Base-by-base conservation (phyloP, 345 rosid species). In the Moricandia arvensis region DNA sequence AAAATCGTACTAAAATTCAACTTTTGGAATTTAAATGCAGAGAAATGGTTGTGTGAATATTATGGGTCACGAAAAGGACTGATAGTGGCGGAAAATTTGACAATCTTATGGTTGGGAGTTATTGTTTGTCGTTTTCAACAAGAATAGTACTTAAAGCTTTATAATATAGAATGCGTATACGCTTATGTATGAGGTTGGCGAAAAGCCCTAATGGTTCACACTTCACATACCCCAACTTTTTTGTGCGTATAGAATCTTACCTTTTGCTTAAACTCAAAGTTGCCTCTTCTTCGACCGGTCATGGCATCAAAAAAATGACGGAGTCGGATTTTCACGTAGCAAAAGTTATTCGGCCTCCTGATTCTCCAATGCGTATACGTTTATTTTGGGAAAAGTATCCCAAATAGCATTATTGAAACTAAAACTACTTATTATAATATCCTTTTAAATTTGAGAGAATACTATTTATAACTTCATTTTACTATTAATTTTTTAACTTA, bases 241-340 rank as follows among this genome's bases (percentile, higher is more conserved):
- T 17, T 55, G 8, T 16, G 63, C 68, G 34, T 69, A 69, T 62
- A 63, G 80, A 76, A 69, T 70, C 59, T 76, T 29, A 63, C 75
- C 69, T 69, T 59, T 45, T 31, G 49, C 26, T 76, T 76, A 41
- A 76, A 76, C 66, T 76, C 49, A 76, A 76, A 76, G n/a, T 62
- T 68, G 72, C 38, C 37, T 33, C 69, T 63, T 63, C 49, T 38
- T 53, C 72, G 51, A 59, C 78, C 78, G 78, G 66, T 75, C 72
- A 58, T 54, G 27, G 70, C 75, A 53, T 76, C 64, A 53, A 6
- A 61, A 75, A 18, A 17, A 3, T 47, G 53, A 69, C 71, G 59
- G 35, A 31, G 65, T 54, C 71, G 7, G n/a, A 63, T 69, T 54
- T 76, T 59, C 75, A 41, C 80, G 49, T 76, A 76, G 24, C 13